These are phyloP conservation scores for Beta lomatogona DNA, from an alignment of 179 eudicot species.

Conservation along the genomic window DNA sequence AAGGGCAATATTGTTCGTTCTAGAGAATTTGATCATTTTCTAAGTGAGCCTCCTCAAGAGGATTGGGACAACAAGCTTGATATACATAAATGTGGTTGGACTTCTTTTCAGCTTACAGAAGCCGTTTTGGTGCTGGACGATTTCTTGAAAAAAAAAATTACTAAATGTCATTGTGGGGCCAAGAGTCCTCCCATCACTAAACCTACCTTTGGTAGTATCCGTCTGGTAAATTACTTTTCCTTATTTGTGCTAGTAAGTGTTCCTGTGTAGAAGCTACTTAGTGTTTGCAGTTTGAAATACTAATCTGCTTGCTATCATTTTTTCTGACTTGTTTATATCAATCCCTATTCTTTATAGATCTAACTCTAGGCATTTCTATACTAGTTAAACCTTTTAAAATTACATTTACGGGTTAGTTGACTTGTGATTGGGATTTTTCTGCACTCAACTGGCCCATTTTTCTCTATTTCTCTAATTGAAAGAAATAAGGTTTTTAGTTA, in stretches of 20 bases:
- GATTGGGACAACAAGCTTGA: conserved; percentile 13
- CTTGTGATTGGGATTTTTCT: background rate
- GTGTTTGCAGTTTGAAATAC: background rate
- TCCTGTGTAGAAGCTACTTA: background rate
- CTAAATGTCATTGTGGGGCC: conserved; percentile 48
- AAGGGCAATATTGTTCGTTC: conserved; percentile 72
- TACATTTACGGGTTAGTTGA: background rate
- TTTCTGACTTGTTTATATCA: background rate
- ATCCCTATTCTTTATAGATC: background rate
- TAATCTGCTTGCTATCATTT: background rate
- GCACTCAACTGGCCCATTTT: background rate
- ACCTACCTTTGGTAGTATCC: conserved; percentile 88
- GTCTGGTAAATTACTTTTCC: conserved; percentile 49
- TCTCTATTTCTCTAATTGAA: background rate
- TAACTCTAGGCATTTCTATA: background rate
- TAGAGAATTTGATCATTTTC: conserved; percentile 40
- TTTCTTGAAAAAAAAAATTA: conserved; percentile 43
- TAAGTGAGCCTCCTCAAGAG: conserved; percentile 30
- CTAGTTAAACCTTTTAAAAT: too few relatives aligned
- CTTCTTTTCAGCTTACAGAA: conserved; percentile 74
- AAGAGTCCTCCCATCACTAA: conserved; percentile 65
- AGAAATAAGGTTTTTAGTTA: background rate
- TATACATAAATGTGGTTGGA: conserved; percentile 49
- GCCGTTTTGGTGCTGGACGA: conserved; percentile 52
- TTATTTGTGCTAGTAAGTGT: background rate